Percentiles rank a stretch among this genome's conserved stretches.
Conservation (phyloP, 2,329 filamentous ascomycete genomes). For the Tolypocladium amazonense region DNA sequence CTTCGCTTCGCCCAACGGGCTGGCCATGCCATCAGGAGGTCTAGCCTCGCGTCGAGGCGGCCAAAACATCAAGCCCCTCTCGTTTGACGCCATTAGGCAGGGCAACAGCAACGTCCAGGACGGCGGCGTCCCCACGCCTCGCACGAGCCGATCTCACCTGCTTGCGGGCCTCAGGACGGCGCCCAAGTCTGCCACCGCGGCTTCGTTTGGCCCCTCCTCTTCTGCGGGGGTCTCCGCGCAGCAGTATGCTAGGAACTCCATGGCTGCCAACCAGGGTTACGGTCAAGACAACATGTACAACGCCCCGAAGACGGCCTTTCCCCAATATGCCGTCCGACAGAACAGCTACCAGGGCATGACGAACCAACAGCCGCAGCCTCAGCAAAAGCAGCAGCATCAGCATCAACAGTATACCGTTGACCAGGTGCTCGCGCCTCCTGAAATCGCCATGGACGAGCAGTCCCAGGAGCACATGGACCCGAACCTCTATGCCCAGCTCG, state of each 20-base stretch:
- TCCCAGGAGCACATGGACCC: conserved; percentile 72
- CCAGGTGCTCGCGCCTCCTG: conserved; percentile 76
- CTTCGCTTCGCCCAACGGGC: conserved; percentile 58
- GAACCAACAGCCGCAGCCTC: conserved; percentile 25
- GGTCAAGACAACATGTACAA: conserved; percentile 33
- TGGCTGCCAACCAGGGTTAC: conserved; percentile 31
- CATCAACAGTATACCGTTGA: conserved; percentile 62
- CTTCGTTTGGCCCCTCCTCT: conserved; percentile 58
- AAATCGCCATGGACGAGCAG: conserved; percentile 62
- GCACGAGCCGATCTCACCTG: conserved; percentile 89
- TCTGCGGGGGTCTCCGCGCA: conserved; percentile 28
- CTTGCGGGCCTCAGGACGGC: conserved; percentile 88
- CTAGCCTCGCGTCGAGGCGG: conserved; percentile 79
- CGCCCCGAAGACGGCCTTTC: conserved; percentile 48
- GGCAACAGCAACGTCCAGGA: conserved; percentile 57
- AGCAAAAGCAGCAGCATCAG: not conserved
- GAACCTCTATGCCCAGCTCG: conserved; percentile 73
- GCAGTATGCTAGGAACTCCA: conserved; percentile 33
- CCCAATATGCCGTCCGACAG: conserved; percentile 30
- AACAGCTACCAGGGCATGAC: conserved; percentile 18
- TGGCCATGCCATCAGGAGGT: conserved; percentile 68
- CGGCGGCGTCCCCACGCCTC: conserved; percentile 66
- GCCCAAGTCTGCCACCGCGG: conserved; percentile 71
- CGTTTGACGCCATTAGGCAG: conserved; percentile 60
- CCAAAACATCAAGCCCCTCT: conserved; percentile 83